Base-by-base conservation (phyloP, 345 rosid species). In the Eucalyptus cloeziana region DNA sequence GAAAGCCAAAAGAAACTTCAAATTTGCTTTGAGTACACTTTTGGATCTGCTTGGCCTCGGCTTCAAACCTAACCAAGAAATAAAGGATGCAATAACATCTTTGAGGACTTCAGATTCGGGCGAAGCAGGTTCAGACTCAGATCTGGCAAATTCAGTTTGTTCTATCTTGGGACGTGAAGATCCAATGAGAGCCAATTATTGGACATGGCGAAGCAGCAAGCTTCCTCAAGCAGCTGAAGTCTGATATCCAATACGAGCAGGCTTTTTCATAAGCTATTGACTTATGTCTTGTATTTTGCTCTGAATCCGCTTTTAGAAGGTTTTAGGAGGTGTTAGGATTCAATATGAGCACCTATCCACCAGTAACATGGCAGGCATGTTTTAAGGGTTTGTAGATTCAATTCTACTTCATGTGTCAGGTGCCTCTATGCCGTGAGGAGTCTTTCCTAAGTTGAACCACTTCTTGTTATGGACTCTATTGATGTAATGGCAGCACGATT, bases 1-100 rank as follows among this genome's bases (percentile, higher is more conserved):
- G 88, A 94, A 89, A 85, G 52, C 87, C 13, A 92, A 95, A 91
- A 90, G 89, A 90, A 90, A 94, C 89, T 94, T 86, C 25, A 90
- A 94, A 50, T 95, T 95, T 89, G 97, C 98, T 44, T 88, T 97
- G 91, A 94, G 94, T 93, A 95, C 89, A 51, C 94, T 97, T 50
- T 91, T 98, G 91, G 98, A 98, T 93, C 97, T 97, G 92, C 94
- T 97, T 40, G 92, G 95, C 87, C 91, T 93, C 15, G 98, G 98
- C 40, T 91, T 94, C 88, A 88, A 67, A 89, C 96, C 99, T 87
- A 93, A 92, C 88, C 93, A 93, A 79, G 96, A 96, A 92, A 90
- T 95, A 64, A 89, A 83, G 83, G 96, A 94, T 88, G 94, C 95
- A 11, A 90, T 97, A 45, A 87, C 87, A 87, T 96, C 94, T 89